phyloP scores from a whole-genome alignment of 176 grass and related monocot genomes.

The Musa beccarii region DNA sequence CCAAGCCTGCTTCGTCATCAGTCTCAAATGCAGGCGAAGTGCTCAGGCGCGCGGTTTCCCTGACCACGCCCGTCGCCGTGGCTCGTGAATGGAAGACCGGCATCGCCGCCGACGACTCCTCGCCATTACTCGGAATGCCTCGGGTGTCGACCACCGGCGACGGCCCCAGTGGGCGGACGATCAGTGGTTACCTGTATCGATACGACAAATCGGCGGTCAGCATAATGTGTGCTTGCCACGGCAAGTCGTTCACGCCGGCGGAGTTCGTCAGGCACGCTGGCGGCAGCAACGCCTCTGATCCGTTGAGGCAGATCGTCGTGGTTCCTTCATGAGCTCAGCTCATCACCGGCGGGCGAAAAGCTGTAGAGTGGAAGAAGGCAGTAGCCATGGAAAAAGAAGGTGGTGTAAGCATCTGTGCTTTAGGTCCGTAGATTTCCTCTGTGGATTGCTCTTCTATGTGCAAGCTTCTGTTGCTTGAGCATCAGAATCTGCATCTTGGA shows the following conservation, averaged over 20 bases:
- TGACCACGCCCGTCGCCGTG: not conserved
- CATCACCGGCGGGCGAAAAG: too few species aligned
- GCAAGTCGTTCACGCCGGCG: conserved; percentile 16
- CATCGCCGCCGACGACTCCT: not conserved
- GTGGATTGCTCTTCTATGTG: too few species aligned
- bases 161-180: not conserved
- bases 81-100: not conserved
- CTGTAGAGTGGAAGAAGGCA: too few species aligned
- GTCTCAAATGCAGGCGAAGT: not conserved
- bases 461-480: too few species aligned
- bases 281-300: conserved; percentile 16
- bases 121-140: not conserved
- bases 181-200: conserved; percentile 23
- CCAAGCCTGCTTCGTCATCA: not conserved
- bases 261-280: conserved; percentile 35
- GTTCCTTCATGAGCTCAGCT: conserved; percentile 1
- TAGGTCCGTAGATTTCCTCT: too few species aligned
- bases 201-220: not conserved
- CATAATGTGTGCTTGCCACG: conserved; percentile 33
- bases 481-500: too few species aligned
- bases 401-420: too few species aligned
- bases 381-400: too few species aligned
- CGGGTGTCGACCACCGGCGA: conserved; percentile 14
- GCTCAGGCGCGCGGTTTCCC: not conserved
- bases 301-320: conserved; percentile 28